Percentiles rank a stretch among this genome's conserved stretches.
These are phyloP conservation scores for Dorcoceras hygrometricum DNA, from an alignment of 257 asterid species.

Conservation along the genomic window DNA sequence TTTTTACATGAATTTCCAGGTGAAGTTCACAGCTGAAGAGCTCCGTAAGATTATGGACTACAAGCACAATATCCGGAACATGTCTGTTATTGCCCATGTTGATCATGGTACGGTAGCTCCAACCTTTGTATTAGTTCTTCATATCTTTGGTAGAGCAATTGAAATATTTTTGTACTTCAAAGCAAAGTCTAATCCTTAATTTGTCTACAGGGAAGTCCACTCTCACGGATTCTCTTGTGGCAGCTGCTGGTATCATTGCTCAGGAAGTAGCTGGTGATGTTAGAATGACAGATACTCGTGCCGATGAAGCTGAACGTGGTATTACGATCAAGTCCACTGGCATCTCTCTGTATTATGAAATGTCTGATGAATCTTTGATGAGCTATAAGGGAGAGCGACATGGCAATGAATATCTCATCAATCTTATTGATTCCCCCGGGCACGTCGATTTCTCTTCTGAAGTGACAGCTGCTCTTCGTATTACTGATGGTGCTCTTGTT, in stretches of 20 bases:
- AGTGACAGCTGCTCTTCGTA: slow-evolving; percentile 42
- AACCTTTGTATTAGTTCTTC: not conserved
- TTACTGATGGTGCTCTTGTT: slow-evolving; percentile 47
- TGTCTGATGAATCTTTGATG: slow-evolving; percentile 32
- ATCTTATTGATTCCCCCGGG: slow-evolving; percentile 44
- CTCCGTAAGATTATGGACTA: slow-evolving; percentile 57
- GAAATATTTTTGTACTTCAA: not conserved
- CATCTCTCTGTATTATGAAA: slow-evolving; percentile 36
- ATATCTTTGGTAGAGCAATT: not conserved
- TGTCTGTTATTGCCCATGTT: slow-evolving; percentile 68
- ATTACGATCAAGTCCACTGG: slow-evolving; percentile 45
- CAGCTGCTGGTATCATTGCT: slow-evolving; percentile 44
- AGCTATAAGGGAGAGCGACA: slow-evolving; percentile 32
- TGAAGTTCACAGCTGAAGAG: slow-evolving; percentile 59
- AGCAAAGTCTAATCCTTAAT: not conserved
- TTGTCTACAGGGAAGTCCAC: slow-evolving; percentile 35
- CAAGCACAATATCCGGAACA: slow-evolving; percentile 53
- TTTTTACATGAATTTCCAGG: too few relatives aligned
- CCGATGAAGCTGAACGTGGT: slow-evolving; percentile 49
- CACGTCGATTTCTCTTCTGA: slow-evolving; percentile 46
- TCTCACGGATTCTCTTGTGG: slow-evolving; percentile 42
- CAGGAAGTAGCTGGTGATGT: slow-evolving; percentile 38
- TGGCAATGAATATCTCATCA: slow-evolving; percentile 45
- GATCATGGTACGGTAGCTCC: slow-evolving; percentile 44
- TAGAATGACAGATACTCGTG: slow-evolving; percentile 39